Percentiles rank a stretch among this genome's conserved stretches.
These are phyloP conservation scores for Globisporangium emineosum DNA, from an alignment of 352 stramenopile genomes.

Conservation along the genomic window DNA sequence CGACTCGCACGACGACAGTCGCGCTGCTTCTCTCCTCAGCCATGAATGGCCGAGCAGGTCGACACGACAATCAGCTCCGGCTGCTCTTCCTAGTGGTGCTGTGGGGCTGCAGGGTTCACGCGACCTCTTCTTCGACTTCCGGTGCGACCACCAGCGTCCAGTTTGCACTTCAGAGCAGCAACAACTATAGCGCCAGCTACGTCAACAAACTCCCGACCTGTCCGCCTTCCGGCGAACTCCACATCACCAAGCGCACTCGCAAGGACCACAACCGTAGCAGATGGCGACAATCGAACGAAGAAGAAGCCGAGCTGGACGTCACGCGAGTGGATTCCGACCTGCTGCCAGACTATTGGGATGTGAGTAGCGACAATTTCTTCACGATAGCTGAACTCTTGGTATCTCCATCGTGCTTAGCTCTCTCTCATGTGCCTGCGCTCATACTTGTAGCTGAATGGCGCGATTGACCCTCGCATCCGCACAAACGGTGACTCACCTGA, in stretches of 20 bases:
- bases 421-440: not conserved
- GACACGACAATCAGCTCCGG: not conserved
- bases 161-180: not conserved
- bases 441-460: not conserved
- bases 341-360: constrained; percentile 57
- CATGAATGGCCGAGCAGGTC: not conserved
- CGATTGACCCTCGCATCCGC: constrained; percentile 27
- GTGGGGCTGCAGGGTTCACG: not conserved
- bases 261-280: not conserved
- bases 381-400: not conserved
- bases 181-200: not conserved
- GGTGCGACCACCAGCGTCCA: not conserved
- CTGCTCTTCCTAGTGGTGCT: not conserved
- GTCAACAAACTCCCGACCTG: not conserved
- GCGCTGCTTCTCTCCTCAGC: too few relatives aligned
- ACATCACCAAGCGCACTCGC: not conserved
- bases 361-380: constrained; percentile 7
- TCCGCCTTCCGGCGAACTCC: not conserved
- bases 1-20: too few relatives aligned
- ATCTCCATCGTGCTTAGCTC: not conserved
- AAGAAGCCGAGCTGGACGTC: not conserved
- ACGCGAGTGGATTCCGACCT: constrained; percentile 35
- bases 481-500: constrained; percentile 60
- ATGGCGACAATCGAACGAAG: not conserved
- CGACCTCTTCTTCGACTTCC: not conserved